Evolutionary conservation across 163 green algal genomes (phyloP).

Genomic region (Chloromonas sp.): DNA sequence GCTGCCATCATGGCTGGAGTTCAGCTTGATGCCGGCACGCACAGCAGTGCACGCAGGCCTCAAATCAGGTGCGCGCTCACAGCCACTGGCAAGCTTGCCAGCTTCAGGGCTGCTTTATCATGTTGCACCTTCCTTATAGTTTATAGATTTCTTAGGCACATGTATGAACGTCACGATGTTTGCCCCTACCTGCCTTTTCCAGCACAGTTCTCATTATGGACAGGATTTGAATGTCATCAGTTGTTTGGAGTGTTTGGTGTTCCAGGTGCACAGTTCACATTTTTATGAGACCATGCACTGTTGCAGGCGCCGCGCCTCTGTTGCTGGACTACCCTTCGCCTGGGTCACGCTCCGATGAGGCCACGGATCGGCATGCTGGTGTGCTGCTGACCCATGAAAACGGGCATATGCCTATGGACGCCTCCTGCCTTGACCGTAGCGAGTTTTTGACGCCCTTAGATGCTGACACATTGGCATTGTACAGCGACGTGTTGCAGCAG

Average conservation of each 20-base stretch:
- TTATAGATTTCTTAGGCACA: neutral
- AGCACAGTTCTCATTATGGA: neutral
- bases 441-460: slow-evolving; percentile 19
- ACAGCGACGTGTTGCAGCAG: slow-evolving; percentile 11
- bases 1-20: slow-evolving; percentile 67
- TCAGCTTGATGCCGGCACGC: slow-evolving; percentile 43
- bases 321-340: neutral
- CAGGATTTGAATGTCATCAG: neutral
- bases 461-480: slow-evolving; percentile 11
- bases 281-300: neutral
- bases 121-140: neutral
- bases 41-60: neutral
- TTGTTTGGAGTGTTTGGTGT: neutral
- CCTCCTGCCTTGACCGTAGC: slow-evolving; percentile 10
- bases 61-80: neutral
- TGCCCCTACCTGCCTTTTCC: neutral
- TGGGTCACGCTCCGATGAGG: neutral
- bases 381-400: slow-evolving; percentile 12
- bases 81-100: neutral
- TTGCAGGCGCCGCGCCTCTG: neutral
- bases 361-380: neutral
- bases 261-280: neutral
- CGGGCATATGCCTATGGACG: slow-evolving; percentile 14
- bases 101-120: neutral
- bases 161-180: neutral